Conservation (phyloP, 2,329 filamentous ascomycete genomes). For the Nakataea oryzae region DNA sequence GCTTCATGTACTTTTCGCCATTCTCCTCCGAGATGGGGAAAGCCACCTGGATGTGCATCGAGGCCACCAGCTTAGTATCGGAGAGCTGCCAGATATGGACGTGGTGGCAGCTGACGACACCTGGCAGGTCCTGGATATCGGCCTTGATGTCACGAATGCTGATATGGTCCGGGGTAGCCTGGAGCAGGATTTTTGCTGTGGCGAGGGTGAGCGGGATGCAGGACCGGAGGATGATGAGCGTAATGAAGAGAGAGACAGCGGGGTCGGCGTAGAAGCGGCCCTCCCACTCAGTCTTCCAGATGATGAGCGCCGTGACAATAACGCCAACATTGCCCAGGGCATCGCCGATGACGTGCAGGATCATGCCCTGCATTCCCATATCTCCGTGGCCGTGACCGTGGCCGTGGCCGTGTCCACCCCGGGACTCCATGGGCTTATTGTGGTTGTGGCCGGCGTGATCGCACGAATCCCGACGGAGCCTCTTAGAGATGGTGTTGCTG, state of each 20-base stretch:
- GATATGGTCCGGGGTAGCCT: conserved; percentile 85
- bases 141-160: conserved; percentile 83
- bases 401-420: conserved; percentile 47
- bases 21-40: conserved; percentile 81
- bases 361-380: conserved; percentile 88
- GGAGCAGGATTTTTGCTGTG: conserved; percentile 79
- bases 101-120: conserved; percentile 86
- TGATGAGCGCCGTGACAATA: conserved; percentile 72
- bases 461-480: conserved; percentile 35
- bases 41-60: conserved; percentile 83
- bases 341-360: conserved; percentile 70
- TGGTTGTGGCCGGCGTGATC: conserved; percentile 57
- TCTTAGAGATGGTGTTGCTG: conserved; percentile 10
- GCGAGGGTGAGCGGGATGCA: conserved; percentile 71
- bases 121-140: conserved; percentile 77
- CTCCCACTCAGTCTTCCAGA: conserved; percentile 78
- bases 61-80: conserved; percentile 88
- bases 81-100: conserved; percentile 97
- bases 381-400: conserved; percentile 74
- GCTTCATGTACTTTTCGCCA: conserved; percentile 75
- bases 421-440: conserved; percentile 75
- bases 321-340: conserved; percentile 81
- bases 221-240: conserved; percentile 63
- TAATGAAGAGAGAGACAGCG: conserved; percentile 87
- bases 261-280: conserved; percentile 87